Percentiles rank a stretch among this genome's conserved stretches.
phyloP scores from a whole-genome alignment of 176 grass and related monocot genomes.

The Oryza rufipogon region DNA sequence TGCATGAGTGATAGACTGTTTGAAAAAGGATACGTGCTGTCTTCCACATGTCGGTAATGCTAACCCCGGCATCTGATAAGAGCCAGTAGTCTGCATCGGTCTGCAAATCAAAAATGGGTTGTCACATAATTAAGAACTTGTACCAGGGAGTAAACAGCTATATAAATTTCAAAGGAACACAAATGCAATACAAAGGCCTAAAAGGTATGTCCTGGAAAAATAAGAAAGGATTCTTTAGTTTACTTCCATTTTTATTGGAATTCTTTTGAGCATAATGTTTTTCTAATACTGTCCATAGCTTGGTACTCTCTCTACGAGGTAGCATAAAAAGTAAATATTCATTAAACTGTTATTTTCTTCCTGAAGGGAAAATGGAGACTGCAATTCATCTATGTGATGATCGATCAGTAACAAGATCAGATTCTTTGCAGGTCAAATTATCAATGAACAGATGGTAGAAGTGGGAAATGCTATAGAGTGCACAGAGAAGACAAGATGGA shows the following conservation, averaged over 20 bases:
- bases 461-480: neutral
- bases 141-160: neutral
- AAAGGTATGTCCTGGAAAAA: slow-evolving; percentile 13
- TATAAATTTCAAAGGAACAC: neutral
- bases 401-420: neutral
- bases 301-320: neutral
- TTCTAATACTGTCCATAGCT: neutral
- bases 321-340: neutral
- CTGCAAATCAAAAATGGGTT: slow-evolving; percentile 44
- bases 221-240: slow-evolving; percentile 13
- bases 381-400: neutral
- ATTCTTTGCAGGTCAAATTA: neutral
- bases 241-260: neutral
- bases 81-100: slow-evolving; percentile 91
- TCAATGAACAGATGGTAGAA: neutral
- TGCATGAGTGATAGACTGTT: slow-evolving; percentile 11
- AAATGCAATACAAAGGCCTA: slow-evolving; percentile 14
- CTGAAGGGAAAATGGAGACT: neutral
- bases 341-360: neutral
- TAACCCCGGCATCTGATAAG: slow-evolving; percentile 76
- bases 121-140: slow-evolving; percentile 10
- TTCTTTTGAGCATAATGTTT: neutral
- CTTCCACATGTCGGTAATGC: slow-evolving; percentile 92
- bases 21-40: slow-evolving; percentile 78
- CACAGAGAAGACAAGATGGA: neutral